phyloP scores from a whole-genome alignment of 306 rosid genomes.

The Lathyrus sativus region DNA sequence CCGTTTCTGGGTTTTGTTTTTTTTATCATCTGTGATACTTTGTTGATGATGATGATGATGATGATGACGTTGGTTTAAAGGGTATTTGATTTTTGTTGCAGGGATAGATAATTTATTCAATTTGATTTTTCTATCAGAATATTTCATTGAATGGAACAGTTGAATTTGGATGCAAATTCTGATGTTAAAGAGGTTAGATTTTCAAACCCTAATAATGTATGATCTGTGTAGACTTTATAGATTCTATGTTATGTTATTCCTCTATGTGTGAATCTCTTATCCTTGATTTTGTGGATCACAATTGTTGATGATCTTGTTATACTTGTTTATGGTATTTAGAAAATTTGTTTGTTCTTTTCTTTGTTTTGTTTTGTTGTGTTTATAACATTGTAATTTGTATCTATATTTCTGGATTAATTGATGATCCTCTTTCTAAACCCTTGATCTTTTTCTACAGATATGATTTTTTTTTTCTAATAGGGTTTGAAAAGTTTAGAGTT shows the following conservation, averaged over 20 bases:
- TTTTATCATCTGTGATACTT: conserved; percentile 33
- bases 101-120: conserved; percentile 44
- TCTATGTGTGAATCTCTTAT: conserved; percentile 36
- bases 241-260: neutral
- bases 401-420: conserved; percentile 23
- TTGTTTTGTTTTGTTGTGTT: neutral
- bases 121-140: conserved; percentile 39
- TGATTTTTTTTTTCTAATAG: conserved; percentile 19
- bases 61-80: conserved; percentile 37
- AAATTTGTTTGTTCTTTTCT: conserved; percentile 3
- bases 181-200: conserved; percentile 64
- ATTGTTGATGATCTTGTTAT: conserved; percentile 41
- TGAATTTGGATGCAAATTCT: conserved; percentile 55
- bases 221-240: conserved; percentile 14
- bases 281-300: conserved; percentile 37
- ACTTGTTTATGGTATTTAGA: conserved; percentile 31
- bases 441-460: conserved; percentile 9
- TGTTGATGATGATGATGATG: conserved; percentile 29
- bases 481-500: conserved; percentile 13
- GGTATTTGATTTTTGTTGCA: conserved; percentile 47
- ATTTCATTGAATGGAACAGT: conserved; percentile 61
- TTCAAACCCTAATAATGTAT: conserved; percentile 40
- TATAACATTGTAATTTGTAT: conserved; percentile 4
- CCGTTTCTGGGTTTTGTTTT: conserved; percentile 38
- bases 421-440: neutral